Evolutionary conservation across 352 stramenopile genomes (phyloP), one percentile per base, ranked within the genome.

Genomic region (Phytophthora agathidicida): DNA sequence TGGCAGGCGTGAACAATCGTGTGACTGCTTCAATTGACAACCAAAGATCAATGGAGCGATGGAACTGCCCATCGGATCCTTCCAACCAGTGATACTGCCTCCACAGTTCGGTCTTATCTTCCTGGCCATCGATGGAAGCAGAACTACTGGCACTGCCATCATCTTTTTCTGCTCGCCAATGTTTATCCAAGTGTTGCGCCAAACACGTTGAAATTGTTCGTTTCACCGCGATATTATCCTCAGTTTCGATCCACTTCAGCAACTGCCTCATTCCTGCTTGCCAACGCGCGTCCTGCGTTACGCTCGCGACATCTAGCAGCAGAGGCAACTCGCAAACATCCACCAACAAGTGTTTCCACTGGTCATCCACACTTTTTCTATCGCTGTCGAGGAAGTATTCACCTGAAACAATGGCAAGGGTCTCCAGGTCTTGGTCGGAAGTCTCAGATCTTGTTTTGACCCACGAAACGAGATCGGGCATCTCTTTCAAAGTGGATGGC

Each of bases 241-340:
- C 83, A 3, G 16, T 24, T 28, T 76, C 57, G 24, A 90, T 68
- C 83, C 77, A 89, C 48, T 68, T 47, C 16, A 89, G 54, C 8
- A 86, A 20, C 10, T 74, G 38, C 7, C 63, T 36, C 16, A 85
- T 49, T 6, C 53, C 69, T 47, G 56, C 24, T n/a, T 57, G 44
- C 4, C 61, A 62, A 20, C 47, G 54, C 4, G 23, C 6, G 24
- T 80, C 49, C 7, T n/a, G 53, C 14, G n/a, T 50, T 14, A 65
- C 22, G 17, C 27, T 58, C 16, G 11, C 24, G 19, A 57, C 54
- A 30, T 77, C 73, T 26, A 88, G 59, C 8, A 88, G 23, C 16
- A 74, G 17, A 6, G 80, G 60, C 0, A 90, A 17, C 1, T 56
- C 48, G 30, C 82, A 86, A 2, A 65, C 61, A 24, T 81, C 64